These are phyloP conservation scores for Penicillium diatomitis DNA, from an alignment of 495 filamentous ascomycete genomes.

Conservation along the genomic window DNA sequence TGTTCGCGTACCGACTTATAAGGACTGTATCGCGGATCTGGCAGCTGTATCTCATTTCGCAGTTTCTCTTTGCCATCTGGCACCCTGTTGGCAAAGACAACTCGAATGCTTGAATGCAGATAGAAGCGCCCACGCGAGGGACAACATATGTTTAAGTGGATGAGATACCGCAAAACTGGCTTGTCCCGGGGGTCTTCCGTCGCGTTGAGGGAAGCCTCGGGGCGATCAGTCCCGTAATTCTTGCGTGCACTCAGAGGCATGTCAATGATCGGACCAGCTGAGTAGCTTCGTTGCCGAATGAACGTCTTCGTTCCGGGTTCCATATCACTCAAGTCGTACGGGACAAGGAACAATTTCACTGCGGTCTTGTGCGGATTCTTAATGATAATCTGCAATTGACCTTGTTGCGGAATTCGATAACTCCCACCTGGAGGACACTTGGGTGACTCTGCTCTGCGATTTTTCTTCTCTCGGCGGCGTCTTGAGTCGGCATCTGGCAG, in stretches of 20 bases:
- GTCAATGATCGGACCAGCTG: conserved; percentile 76
- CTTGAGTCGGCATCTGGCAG: conserved; percentile 14
- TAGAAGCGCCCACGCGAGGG: conserved; percentile 78
- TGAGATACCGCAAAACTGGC: conserved; percentile 78
- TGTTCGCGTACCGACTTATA: conserved; percentile 63
- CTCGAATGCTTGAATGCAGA: conserved; percentile 81
- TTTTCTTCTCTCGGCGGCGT: conserved; percentile 42
- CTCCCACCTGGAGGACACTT: conserved; percentile 72
- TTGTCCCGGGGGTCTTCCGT: conserved; percentile 52
- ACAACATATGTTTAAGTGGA: conserved; percentile 91
- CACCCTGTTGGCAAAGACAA: conserved; percentile 96
- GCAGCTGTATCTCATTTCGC: conserved; percentile 80
- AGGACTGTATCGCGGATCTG: conserved; percentile 75
- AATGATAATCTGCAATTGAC: conserved; percentile 93
- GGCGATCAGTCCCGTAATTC: conserved; percentile 39
- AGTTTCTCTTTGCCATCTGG: conserved; percentile 94
- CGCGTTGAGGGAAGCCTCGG: conserved; percentile 27
- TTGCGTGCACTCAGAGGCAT: conserved; percentile 45
- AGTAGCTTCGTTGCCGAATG: conserved; percentile 89
- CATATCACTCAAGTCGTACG: conserved; percentile 95
- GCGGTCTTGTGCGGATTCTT: conserved; percentile 96
- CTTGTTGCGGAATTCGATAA: conserved; percentile 91
- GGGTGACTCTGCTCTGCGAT: conserved; percentile 56
- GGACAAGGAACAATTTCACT: conserved; percentile 89
- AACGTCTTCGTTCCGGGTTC: conserved; percentile 93